phyloP scores from a whole-genome alignment of 2,329 filamentous ascomycete genomes.

The Claviceps fusiformis region DNA sequence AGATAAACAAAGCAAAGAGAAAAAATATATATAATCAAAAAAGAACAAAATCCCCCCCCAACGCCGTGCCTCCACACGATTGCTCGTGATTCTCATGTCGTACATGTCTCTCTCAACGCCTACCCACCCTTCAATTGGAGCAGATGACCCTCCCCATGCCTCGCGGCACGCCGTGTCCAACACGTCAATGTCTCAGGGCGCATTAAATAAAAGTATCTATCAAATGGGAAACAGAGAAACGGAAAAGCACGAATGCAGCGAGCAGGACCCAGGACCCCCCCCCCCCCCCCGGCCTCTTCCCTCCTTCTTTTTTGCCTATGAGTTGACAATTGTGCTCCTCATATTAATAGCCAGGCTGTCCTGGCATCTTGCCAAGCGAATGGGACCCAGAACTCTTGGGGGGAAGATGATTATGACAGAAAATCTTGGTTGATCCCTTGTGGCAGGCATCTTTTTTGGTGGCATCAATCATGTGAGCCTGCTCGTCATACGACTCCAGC shows the following conservation, averaged over 20 bases:
- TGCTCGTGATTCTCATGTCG: slow-evolving; percentile 4
- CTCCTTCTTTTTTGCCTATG: too few species aligned
- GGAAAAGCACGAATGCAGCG: too few species aligned
- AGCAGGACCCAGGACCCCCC: neutral
- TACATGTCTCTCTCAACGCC: slow-evolving; percentile 1
- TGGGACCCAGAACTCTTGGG: slow-evolving; percentile 30
- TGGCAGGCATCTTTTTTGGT: slow-evolving; percentile 37
- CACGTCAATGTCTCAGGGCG: neutral
- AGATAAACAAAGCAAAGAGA: neutral
- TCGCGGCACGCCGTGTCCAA: too few species aligned
- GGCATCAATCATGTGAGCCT: slow-evolving; percentile 45
- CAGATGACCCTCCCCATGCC: neutral
- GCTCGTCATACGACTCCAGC: slow-evolving; percentile 54
- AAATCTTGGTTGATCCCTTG: slow-evolving; percentile 32
- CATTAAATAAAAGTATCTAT: neutral
- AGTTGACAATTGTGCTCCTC: too few species aligned
- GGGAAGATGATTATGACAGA: slow-evolving; percentile 45
- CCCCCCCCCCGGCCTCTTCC: neutral
- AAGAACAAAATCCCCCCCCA: neutral
- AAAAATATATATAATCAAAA: neutral
- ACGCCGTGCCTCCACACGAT: slow-evolving; percentile 4
- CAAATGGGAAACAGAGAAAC: neutral
- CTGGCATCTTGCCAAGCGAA: slow-evolving; percentile 42
- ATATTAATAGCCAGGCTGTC: slow-evolving; percentile 36
- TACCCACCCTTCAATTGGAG: neutral